Percentiles rank a stretch among this genome's conserved stretches.
phyloP scores from a whole-genome alignment of 2,329 filamentous ascomycete genomes.

The Verticillium tricorpus region DNA sequence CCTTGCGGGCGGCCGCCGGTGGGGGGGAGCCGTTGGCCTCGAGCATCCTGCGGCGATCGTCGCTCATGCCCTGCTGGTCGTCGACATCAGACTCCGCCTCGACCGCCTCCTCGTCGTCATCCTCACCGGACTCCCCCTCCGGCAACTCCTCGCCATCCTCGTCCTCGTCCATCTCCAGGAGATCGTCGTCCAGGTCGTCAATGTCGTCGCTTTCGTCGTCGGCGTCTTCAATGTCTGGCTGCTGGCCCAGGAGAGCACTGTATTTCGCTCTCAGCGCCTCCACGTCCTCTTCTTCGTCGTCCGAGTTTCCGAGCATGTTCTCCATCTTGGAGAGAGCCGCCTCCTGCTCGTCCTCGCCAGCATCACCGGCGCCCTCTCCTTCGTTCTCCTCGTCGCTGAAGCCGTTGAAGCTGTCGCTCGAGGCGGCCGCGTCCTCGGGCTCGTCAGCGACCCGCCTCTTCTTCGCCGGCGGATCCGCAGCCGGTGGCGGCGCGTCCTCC shows the following conservation, averaged over 20 bases:
- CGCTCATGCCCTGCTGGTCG: slow-evolving; percentile 10
- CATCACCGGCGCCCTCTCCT: slow-evolving; percentile 18
- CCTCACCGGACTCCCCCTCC: slow-evolving; percentile 3
- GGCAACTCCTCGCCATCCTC: slow-evolving; percentile 12
- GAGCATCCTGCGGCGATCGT: not conserved
- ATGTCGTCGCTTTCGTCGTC: slow-evolving; percentile 27
- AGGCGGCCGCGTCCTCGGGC: slow-evolving; percentile 16
- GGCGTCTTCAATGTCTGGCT: slow-evolving; percentile 32
- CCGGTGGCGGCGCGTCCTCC: slow-evolving; percentile 15
- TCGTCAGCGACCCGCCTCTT: slow-evolving; percentile 23
- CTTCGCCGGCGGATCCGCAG: slow-evolving; percentile 13
- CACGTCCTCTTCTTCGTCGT: slow-evolving; percentile 32
- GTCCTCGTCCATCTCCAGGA: slow-evolving; percentile 13
- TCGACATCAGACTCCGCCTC: slow-evolving; percentile 26
- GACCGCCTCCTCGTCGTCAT: slow-evolving; percentile 16
- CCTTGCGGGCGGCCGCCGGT: slow-evolving; percentile 25
- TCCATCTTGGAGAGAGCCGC: slow-evolving; percentile 40
- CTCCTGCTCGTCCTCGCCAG: slow-evolving; percentile 18
- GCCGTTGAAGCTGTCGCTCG: slow-evolving; percentile 6
- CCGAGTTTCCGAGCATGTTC: slow-evolving; percentile 38
- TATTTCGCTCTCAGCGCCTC: slow-evolving; percentile 37
- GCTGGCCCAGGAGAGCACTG: slow-evolving; percentile 38
- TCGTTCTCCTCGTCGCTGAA: slow-evolving; percentile 16
- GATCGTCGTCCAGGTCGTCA: slow-evolving; percentile 9
- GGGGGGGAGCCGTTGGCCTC: slow-evolving; percentile 19